These are phyloP conservation scores for Scenedesmus sp. DNA, from an alignment of 163 green algal genomes.

Conservation along the genomic window DNA sequence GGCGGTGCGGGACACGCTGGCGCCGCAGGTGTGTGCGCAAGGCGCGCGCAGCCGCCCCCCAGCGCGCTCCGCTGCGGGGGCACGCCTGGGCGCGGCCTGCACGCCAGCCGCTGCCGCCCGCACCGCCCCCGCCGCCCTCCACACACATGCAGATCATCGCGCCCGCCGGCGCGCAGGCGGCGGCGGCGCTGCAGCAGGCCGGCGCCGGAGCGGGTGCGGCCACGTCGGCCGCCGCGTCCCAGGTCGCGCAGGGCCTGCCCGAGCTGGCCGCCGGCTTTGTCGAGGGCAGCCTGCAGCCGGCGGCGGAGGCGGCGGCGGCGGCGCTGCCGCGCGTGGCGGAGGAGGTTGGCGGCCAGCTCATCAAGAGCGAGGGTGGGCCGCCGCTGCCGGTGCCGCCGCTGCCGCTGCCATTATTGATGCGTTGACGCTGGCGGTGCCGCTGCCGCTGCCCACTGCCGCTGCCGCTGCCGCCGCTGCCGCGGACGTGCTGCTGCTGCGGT, in stretches of 20 bases:
- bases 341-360: slow-evolving; percentile 1
- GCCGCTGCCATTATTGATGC: no score
- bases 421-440: no score
- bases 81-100: no score
- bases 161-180: slow-evolving; percentile 2
- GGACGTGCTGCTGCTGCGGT: background rate
- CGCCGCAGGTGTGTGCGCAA: background rate
- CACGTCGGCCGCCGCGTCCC: background rate
- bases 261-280: slow-evolving; percentile 15
- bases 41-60: no score
- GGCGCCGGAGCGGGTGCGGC: slow-evolving; percentile 13
- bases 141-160: background rate
- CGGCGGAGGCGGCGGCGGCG: background rate
- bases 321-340: background rate
- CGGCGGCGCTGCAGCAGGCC: background rate
- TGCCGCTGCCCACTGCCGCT: no score
- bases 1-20: no score
- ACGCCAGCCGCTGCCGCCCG: no score
- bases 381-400: background rate
- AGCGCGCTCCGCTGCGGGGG: no score
- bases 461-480: slow-evolving; percentile 6
- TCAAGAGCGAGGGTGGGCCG: slow-evolving; percentile 7
- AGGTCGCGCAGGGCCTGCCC: background rate
- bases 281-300: slow-evolving; percentile 6
- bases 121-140: no score